Percentiles rank a stretch among this genome's conserved stretches.
Evolutionary conservation across 352 stramenopile genomes (phyloP).

Genomic region (Phytophthora capsici): DNA sequence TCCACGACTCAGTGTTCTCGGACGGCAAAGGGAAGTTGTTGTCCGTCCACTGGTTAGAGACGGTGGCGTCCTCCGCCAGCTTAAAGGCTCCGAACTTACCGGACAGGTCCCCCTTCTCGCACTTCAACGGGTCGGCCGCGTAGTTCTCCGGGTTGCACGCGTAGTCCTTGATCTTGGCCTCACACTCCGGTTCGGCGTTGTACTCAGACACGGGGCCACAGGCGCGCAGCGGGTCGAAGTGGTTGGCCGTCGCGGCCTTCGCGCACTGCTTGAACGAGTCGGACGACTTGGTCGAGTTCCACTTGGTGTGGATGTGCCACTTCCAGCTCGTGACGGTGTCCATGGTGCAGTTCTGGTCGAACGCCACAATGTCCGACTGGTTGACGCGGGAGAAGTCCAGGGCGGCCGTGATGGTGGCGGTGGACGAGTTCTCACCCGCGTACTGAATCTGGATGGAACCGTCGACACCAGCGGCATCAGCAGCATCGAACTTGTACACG

Average conservation of each 20-base stretch:
- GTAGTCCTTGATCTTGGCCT: constrained; percentile 41
- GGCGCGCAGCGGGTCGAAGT: constrained; percentile 56
- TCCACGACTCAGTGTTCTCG: constrained; percentile 58
- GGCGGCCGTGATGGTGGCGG: constrained; percentile 34
- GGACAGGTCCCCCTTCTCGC: constrained; percentile 63
- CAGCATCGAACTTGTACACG: constrained; percentile 51
- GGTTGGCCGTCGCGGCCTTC: constrained; percentile 45
- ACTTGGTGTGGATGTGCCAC: constrained; percentile 66
- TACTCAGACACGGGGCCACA: constrained; percentile 59
- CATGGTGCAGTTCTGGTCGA: constrained; percentile 46
- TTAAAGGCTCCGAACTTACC: constrained; percentile 59
- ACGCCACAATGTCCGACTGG: constrained; percentile 20
- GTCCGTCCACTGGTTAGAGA: constrained; percentile 45
- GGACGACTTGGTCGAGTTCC: constrained; percentile 41
- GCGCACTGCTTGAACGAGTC: constrained; percentile 50
- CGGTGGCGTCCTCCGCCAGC: constrained; percentile 25
- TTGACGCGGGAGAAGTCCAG: constrained; percentile 51
- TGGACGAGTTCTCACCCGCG: constrained; percentile 28
- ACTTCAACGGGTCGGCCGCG: constrained; percentile 39
- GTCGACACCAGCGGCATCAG: constrained; percentile 36
- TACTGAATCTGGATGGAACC: constrained; percentile 51
- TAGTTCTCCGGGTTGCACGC: constrained; percentile 52
- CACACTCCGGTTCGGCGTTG: constrained; percentile 30
- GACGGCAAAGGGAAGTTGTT: constrained; percentile 44
- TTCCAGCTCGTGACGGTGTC: constrained; percentile 47